phyloP scores from a whole-genome alignment of 2,329 filamentous ascomycete species.

The Chrysosporium keratinophilum region DNA sequence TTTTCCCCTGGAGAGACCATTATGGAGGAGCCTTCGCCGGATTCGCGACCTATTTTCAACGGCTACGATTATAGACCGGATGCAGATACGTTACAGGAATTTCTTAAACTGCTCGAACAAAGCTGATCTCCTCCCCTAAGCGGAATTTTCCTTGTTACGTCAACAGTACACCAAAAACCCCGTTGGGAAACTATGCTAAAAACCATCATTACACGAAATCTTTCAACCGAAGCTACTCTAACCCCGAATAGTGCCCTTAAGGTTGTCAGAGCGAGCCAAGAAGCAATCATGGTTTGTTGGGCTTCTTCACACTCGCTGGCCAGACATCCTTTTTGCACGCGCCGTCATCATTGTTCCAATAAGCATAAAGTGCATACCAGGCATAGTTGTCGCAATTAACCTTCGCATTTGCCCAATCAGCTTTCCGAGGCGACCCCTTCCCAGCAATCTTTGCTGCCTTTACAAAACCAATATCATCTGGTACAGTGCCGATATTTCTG shows the following conservation, averaged over 20 bases:
- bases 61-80: constrained; percentile 1
- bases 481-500: not conserved
- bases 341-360: not conserved
- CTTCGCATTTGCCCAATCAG: constrained; percentile 8
- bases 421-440: constrained; percentile 4
- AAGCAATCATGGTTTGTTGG: constrained; percentile 1
- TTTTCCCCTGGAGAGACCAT: constrained; percentile 1
- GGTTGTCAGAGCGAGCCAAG: not conserved
- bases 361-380: constrained; percentile 10
- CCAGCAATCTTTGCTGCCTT: constrained; percentile 8
- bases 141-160: too few relatives aligned
- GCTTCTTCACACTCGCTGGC: not conserved
- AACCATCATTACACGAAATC: too few relatives aligned
- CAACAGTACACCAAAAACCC: too few relatives aligned
- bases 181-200: too few relatives aligned
- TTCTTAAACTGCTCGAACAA: not conserved
- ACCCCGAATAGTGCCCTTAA: not conserved
- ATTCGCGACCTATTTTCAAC: not conserved
- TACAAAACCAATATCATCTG: constrained; percentile 8
- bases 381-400: constrained; percentile 8
- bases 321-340: constrained; percentile 1
- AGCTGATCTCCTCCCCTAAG: not conserved
- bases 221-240: too few relatives aligned
- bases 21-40: not conserved
- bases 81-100: not conserved